Evolutionary conservation across 345 rosid genomes (phyloP), one percentile per base, ranked within the genome.

Genomic region (Salix viminalis): DNA sequence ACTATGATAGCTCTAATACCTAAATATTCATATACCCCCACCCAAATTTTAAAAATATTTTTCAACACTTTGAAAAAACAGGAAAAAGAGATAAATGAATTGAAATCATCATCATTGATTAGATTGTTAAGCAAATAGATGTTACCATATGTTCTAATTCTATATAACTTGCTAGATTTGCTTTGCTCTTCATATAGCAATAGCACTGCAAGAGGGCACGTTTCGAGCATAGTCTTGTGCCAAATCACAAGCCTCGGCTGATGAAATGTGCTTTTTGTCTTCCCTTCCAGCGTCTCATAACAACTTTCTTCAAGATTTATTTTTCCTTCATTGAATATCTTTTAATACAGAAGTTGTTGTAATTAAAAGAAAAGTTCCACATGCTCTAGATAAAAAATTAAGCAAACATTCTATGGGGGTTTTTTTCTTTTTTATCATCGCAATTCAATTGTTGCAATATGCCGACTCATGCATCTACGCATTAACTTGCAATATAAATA

Each of bases 141-240:
- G 62, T 3, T 18, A 28, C 8, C 4, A 30, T 3, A 2, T 36
- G 42, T 30, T 66, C 3, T 21, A 42, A 66, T 36, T 36, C 15
- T 58, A 58, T n/a, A 23, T 41, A 41, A 41, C 13, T 41, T 41
- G 44, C 44, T 41, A 41, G 50, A 46, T 46, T 46, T 46, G 50
- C 50, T 13, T 46, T 58, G 2, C 24, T 21, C 18, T 66, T 14
- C 52, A 37, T 67, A 32, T 28, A 73, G 44, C 69, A 56, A 72
- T 65, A 68, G 39, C 44, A 41, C 44, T 41, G 10, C 44, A 41
- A 10, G 44, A 41, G 13, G 65, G 76, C 28, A 56, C 67, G 77
- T 52, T 70, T 67, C 42, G 60, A 79, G 84, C 78, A 50, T 82
- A 10, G 85, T 82, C 60, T 79, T 71, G 83, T 69, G 83, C 46